Evolutionary conservation across 1,284 basidiomycete species (phyloP), one percentile per base, ranked within the genome.

Genomic region (Boletus sp.): DNA sequence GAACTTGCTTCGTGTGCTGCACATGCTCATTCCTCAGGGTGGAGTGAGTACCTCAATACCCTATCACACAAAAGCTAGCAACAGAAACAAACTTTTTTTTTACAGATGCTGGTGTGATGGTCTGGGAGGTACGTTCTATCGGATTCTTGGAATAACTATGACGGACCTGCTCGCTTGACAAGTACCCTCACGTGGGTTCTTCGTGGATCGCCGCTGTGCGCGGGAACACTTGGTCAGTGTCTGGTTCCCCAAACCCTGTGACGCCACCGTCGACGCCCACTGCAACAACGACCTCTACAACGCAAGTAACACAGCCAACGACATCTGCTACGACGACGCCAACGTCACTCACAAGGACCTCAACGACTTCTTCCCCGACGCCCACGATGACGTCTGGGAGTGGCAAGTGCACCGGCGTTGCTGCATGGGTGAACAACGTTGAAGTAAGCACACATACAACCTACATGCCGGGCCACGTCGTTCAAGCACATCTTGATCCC

Each of bases 1-100:
- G 44, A 29, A 4, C 47, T 53, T 13, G 42, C 42, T 23, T 35
- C 32, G 8, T 54, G 52, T 35, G 39, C 50, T 2, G 29, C 52
- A 5, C 7, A 50, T 4, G 52, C 46, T 8, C 20, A 33, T 25
- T 41, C 46, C 9, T 19, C 19, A 16, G 51, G 42, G 5, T 53
- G 51, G 51, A 6, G 52, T 54, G 23, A 44, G 51, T 50, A 34
- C 4, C 17, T 16, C 16, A 1, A 14, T 25, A 8, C 26, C 8
- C 26, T 27, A 35, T n/a, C 25, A 4, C n/a, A n/a, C 13, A 14
- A 40, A 40, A 20, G 34, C 6, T 12, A 20, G 13, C 6, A 13
- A 22, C 16, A 14, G 14, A n/a, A 7, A 14, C 16, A 16, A 33
- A 30, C 29, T 8, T 17, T 33, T 2, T 33, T 16, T 20, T n/a